A percentile compares a stretch with the other conserved stretches of the same genome.
Evolutionary conservation across 495 filamentous ascomycete species (phyloP).

Genomic region (Penicillium daleae): DNA sequence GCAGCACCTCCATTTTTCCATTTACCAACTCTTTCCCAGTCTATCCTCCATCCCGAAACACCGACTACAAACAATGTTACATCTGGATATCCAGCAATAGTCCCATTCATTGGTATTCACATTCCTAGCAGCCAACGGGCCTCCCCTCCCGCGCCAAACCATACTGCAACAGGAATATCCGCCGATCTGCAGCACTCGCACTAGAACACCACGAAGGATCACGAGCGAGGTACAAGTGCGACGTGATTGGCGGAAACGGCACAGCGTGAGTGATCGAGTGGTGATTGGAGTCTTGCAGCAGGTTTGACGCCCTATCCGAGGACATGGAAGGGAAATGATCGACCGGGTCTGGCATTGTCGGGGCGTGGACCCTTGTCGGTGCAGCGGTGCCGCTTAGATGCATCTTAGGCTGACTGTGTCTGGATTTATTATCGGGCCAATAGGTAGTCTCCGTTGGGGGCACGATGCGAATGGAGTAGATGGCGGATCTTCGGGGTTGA

Average conservation of each 20-base stretch:
- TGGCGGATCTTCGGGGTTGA: background rate
- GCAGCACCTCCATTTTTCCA: background rate
- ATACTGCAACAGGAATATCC: conserved; percentile 20
- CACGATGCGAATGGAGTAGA: conserved; percentile 13
- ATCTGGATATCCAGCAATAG: conserved; percentile 12
- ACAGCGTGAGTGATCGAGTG: conserved; percentile 27
- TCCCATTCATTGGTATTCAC: conserved; percentile 17
- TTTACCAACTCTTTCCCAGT: background rate
- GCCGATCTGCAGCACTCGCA: conserved; percentile 22
- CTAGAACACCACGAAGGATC: background rate
- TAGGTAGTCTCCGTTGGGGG: background rate
- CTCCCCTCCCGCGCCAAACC: background rate
- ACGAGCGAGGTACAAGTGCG: background rate
- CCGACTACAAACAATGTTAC: conserved; percentile 21
- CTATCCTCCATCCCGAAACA: background rate
- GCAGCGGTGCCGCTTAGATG: background rate
- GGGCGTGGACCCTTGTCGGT: conserved; percentile 8
- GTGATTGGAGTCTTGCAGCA: conserved; percentile 3
- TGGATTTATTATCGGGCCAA: conserved; percentile 19
- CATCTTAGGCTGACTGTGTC: background rate
- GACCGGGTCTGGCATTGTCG: conserved; percentile 11
- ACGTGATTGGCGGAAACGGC: conserved; percentile 9
- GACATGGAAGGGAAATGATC: conserved; percentile 10
- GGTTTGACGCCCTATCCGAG: background rate
- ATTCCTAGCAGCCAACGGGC: conserved; percentile 2